Evolutionary conservation across 495 filamentous ascomycete genomes (phyloP).

Genomic region (Penicillium longicatenatum): DNA sequence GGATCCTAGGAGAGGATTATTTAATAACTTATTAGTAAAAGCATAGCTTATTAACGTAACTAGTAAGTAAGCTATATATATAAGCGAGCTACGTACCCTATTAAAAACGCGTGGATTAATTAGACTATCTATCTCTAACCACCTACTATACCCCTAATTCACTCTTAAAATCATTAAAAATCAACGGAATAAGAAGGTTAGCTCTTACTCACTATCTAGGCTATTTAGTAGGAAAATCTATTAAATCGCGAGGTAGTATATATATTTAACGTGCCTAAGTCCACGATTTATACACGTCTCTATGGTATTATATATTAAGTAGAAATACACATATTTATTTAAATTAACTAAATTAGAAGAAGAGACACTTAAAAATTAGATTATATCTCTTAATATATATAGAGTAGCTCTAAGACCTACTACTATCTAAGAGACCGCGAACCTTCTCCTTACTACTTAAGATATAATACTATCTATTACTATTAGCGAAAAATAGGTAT

Average conservation of each 20-base stretch:
- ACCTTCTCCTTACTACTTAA: not conserved
- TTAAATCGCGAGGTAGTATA: not conserved
- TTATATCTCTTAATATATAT: slow-evolving; percentile 15
- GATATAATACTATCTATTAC: not conserved
- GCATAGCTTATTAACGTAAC: too few species aligned
- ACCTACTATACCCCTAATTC: not conserved
- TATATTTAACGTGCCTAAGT: too few species aligned
- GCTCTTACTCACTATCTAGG: not conserved
- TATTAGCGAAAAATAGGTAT: not conserved
- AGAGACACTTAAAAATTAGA: slow-evolving; percentile 19
- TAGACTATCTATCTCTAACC: not conserved
- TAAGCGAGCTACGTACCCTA: too few species aligned
- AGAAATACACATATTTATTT: slow-evolving; percentile 3
- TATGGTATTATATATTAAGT: too few species aligned
- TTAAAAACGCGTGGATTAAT: not conserved
- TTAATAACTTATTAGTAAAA: too few species aligned
- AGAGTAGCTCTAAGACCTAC: slow-evolving; percentile 4
- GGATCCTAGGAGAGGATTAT: too few species aligned
- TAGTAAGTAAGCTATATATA: too few species aligned
- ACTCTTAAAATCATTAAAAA: not conserved
- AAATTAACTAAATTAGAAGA: slow-evolving; percentile 15
- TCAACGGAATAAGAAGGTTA: not conserved
- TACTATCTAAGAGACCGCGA: not conserved
- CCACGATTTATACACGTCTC: too few species aligned
- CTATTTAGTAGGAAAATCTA: slow-evolving; percentile 1